A percentile compares a stretch with the other conserved stretches of the same genome.
Conservation (phyloP, 768 basidiomycete genomes). For the Tylopilus sp. region DNA sequence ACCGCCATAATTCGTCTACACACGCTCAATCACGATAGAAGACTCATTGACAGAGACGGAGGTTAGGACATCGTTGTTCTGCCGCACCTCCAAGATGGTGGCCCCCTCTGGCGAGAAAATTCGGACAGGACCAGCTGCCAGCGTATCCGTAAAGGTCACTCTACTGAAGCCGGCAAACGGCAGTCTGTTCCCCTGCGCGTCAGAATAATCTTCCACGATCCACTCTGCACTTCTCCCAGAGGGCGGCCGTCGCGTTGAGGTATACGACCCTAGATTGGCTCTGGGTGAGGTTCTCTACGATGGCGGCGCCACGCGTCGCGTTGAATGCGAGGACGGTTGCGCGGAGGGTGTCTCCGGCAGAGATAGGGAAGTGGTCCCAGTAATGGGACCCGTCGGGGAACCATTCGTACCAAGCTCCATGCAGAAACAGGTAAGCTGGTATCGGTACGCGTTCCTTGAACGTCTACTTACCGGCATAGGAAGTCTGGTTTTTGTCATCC, state of each 20-base stretch:
- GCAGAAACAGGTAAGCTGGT: not conserved
- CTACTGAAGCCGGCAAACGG: slow-evolving; percentile 4
- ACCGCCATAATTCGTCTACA: too few species aligned
- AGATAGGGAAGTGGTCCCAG: not conserved
- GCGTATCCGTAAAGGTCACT: slow-evolving; percentile 4
- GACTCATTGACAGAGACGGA: not conserved
- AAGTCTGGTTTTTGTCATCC: too few species aligned
- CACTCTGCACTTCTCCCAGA: slow-evolving; percentile 9
- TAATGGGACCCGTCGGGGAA: not conserved
- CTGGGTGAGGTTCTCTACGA: slow-evolving; percentile 6
- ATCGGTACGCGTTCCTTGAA: too few species aligned
- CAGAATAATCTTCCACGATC: slow-evolving; percentile 4
- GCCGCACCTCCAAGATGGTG: not conserved
- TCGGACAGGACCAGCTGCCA: not conserved
- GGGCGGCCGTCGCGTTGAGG: not conserved
- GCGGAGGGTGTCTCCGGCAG: not conserved
- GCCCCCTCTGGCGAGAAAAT: not conserved
- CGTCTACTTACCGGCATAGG: not conserved
- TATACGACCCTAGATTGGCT: not conserved
- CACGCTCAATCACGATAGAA: too few species aligned
- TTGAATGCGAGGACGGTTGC: not conserved
- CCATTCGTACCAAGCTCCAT: not conserved
- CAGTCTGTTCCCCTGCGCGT: rapidly evolving
- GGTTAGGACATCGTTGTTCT: not conserved
- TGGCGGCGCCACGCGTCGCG: not conserved